Conservation (phyloP, 768 basidiomycete species). For the Aureoboletus auriporus region DNA sequence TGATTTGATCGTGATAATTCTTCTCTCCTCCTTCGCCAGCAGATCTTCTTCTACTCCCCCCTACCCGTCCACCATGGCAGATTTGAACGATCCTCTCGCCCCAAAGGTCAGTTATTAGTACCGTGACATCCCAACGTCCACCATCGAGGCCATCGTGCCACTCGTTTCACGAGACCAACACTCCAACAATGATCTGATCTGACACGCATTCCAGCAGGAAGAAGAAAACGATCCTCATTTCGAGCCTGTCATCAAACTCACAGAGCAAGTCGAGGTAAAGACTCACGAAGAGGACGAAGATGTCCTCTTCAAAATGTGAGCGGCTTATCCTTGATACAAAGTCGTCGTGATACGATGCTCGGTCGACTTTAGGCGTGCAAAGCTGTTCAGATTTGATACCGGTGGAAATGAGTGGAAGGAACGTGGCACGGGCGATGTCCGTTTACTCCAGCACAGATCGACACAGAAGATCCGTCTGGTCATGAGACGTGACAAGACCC, state of each 20-base stretch:
- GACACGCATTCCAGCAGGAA: conserved; percentile 34
- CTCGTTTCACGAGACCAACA: conserved; percentile 19
- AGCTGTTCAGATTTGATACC: conserved; percentile 92
- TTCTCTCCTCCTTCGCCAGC: conserved; percentile 15
- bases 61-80: conserved; percentile 44
- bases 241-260: conserved; percentile 95
- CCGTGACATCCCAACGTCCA: background rate
- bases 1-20: conserved; percentile 23
- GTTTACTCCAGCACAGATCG: conserved; percentile 85
- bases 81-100: conserved; percentile 58
- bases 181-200: conserved; percentile 29
- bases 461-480: conserved; percentile 92
- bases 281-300: conserved; percentile 94
- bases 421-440: conserved; percentile 93
- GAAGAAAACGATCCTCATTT: conserved; percentile 90
- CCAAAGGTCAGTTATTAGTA: conserved; percentile 54
- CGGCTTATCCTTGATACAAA: conserved; percentile 14
- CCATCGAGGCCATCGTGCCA: conserved; percentile 28
- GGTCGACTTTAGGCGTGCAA: conserved; percentile 74
- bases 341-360: conserved; percentile 8
- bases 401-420: conserved; percentile 92
- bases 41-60: conserved; percentile 7
- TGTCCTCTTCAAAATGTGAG: conserved; percentile 93
- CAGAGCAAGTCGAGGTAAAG: conserved; percentile 92
- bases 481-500: conserved; percentile 99